Evolutionary conservation across 345 rosid species (phyloP).

Genomic region (Gossypium arboreum): DNA sequence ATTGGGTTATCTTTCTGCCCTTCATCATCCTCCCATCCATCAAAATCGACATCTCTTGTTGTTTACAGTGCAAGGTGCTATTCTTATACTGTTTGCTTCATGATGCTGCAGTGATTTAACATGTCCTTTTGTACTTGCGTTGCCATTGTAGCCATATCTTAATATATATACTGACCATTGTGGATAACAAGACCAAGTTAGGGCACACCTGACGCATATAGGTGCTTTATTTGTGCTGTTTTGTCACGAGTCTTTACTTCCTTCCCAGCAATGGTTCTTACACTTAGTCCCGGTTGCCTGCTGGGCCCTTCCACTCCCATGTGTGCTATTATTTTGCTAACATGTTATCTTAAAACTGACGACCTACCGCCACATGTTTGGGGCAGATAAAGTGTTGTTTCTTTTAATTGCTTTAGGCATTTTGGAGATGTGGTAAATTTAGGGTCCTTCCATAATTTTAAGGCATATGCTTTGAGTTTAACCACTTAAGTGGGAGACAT

Average conservation of each 20-base stretch:
- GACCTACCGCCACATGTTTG: not conserved
- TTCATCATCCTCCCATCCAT: conserved; percentile 51
- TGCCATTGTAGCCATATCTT: not conserved
- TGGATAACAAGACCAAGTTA: not conserved
- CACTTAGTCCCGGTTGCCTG: not conserved
- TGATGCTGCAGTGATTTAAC: not conserved
- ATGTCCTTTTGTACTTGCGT: not conserved
- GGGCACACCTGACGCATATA: not conserved
- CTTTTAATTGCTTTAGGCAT: not conserved
- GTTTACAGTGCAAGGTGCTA: conserved; percentile 85
- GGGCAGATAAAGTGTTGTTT: not conserved
- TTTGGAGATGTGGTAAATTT: not conserved
- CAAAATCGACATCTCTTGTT: conserved; percentile 52
- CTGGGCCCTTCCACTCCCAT: not conserved
- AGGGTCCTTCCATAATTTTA: not conserved
- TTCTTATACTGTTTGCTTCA: not conserved
- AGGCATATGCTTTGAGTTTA: not conserved
- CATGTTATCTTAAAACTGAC: not conserved
- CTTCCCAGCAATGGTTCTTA: not conserved
- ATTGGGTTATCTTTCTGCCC: conserved; percentile 81
- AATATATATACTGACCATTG: not conserved
- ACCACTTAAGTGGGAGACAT: no score
- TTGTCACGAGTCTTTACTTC: not conserved
- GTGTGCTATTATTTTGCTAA: not conserved
- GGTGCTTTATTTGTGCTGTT: not conserved